Percentiles rank a stretch among this genome's conserved stretches.
Conservation (phyloP, 345 rosid species). For the Melaleuca alternifolia region DNA sequence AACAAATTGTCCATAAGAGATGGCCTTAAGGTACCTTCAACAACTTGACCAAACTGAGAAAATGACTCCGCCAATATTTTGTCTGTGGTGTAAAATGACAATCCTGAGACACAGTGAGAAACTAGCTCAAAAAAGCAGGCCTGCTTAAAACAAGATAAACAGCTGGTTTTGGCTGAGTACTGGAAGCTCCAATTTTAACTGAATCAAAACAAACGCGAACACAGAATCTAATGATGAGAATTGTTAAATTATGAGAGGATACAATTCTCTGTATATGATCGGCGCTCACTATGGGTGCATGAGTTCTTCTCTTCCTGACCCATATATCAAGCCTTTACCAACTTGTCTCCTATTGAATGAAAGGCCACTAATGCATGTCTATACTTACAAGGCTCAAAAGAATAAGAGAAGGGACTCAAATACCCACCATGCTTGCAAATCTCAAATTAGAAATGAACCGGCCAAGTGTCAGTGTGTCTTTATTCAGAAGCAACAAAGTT, state of each 20-base stretch:
- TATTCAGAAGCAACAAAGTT: background rate
- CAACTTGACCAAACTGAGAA: constrained; percentile 75
- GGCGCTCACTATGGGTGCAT: background rate
- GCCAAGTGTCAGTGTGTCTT: background rate
- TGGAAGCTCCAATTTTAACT: background rate
- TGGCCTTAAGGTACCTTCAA: constrained; percentile 44
- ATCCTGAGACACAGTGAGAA: constrained; percentile 26
- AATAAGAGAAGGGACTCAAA: background rate
- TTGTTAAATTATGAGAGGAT: background rate
- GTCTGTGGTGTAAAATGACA: constrained; percentile 62
- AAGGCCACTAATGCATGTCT: background rate
- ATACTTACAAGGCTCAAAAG: background rate
- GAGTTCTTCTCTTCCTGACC: background rate
- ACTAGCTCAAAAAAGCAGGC: background rate
- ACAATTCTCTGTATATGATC: background rate
- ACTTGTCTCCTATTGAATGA: background rate
- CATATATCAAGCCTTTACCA: background rate
- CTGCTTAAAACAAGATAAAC: background rate
- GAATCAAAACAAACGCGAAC: background rate
- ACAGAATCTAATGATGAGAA: background rate
- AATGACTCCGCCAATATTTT: constrained; percentile 60
- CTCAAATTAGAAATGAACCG: background rate
- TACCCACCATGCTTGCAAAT: background rate
- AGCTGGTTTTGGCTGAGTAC: background rate
- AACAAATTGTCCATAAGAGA: background rate